A percentile compares a stretch with the other conserved stretches of the same genome.
These are phyloP conservation scores for Lichtheimia ornata DNA, from an alignment of 371 early-diverging fungal genomes.

Conservation along the genomic window DNA sequence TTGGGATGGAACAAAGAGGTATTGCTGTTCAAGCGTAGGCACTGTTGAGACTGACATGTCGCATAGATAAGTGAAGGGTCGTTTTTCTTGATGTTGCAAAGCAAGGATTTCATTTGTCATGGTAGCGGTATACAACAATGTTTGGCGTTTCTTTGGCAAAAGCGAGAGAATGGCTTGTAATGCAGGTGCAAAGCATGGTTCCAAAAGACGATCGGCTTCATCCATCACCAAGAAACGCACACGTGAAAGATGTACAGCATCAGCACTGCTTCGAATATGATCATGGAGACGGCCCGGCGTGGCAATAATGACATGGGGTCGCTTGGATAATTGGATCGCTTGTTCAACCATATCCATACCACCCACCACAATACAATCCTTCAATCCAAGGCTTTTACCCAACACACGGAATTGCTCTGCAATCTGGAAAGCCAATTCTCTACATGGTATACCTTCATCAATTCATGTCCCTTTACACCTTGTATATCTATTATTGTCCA, in stretches of 20 bases:
- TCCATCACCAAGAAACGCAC: constrained; percentile 87
- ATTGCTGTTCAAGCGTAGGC: constrained; percentile 84
- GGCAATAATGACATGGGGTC: constrained; percentile 96
- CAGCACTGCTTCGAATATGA: constrained; percentile 80
- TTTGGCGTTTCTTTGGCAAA: constrained; percentile 85
- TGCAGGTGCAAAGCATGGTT: constrained; percentile 83
- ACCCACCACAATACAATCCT: constrained; percentile 92
- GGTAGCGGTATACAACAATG: constrained; percentile 96
- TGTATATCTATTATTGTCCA: not conserved
- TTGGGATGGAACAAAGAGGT: constrained; percentile 92
- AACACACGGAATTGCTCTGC: constrained; percentile 94
- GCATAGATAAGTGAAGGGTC: constrained; percentile 84
- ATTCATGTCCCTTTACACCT: not conserved
- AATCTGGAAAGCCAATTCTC: constrained; percentile 97
- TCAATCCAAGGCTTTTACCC: constrained; percentile 87
- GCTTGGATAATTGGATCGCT: constrained; percentile 80
- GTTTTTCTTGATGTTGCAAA: constrained; percentile 47
- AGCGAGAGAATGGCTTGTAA: constrained; percentile 76
- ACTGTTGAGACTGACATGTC: constrained; percentile 81
- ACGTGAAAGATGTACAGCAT: constrained; percentile 62
- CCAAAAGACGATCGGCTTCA: constrained; percentile 96
- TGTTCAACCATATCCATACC: constrained; percentile 95
- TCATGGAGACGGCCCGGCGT: constrained; percentile 98
- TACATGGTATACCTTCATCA: constrained; percentile 13
- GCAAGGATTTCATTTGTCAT: constrained; percentile 85